phyloP scores from a whole-genome alignment of 2,329 filamentous ascomycete species.

The Botrytis byssoidea region DNA sequence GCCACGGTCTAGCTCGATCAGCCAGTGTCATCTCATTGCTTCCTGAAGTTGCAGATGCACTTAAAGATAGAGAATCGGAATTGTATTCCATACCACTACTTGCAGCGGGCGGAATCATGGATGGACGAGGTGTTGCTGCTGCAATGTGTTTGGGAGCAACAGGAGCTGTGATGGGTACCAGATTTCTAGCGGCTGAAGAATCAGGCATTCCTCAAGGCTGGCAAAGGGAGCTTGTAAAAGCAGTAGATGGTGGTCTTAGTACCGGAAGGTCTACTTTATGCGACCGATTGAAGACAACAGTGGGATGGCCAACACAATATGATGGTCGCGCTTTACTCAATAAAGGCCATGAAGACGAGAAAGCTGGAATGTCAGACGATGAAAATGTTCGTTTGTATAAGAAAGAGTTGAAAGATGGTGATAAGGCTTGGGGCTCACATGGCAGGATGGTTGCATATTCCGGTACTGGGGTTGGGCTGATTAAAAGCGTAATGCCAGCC shows the following conservation, averaged over 20 bases:
- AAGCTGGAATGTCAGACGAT: slow-evolving; percentile 40
- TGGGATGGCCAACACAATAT: slow-evolving; percentile 56
- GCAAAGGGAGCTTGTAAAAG: slow-evolving; percentile 46
- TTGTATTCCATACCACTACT: slow-evolving; percentile 32
- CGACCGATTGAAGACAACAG: slow-evolving; percentile 53
- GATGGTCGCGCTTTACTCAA: slow-evolving; percentile 59
- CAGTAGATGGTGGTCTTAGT: slow-evolving; percentile 49
- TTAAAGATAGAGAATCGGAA: slow-evolving; percentile 23
- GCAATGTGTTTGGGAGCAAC: slow-evolving; percentile 39
- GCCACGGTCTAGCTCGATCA: slow-evolving; percentile 38
- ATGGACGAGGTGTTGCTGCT: slow-evolving; percentile 41
- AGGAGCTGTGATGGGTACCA: slow-evolving; percentile 50
- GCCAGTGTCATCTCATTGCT: slow-evolving; percentile 39
- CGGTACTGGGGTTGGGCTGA: slow-evolving; percentile 59
- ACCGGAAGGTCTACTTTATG: slow-evolving; percentile 52
- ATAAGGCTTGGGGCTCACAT: slow-evolving; percentile 50
- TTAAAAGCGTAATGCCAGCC: slow-evolving; percentile 50
- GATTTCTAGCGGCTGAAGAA: slow-evolving; percentile 49
- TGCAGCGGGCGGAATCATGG: slow-evolving; percentile 41
- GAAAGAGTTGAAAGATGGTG: slow-evolving; percentile 48
- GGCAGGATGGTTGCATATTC: slow-evolving; percentile 61
- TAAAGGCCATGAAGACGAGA: slow-evolving; percentile 47
- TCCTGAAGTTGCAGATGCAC: slow-evolving; percentile 39
- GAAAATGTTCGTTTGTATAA: slow-evolving; percentile 45
- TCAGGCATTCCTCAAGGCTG: slow-evolving; percentile 49